Evolutionary conservation across 2,329 filamentous ascomycete genomes (phyloP).

Genomic region (Trichoderma aggressivum): DNA sequence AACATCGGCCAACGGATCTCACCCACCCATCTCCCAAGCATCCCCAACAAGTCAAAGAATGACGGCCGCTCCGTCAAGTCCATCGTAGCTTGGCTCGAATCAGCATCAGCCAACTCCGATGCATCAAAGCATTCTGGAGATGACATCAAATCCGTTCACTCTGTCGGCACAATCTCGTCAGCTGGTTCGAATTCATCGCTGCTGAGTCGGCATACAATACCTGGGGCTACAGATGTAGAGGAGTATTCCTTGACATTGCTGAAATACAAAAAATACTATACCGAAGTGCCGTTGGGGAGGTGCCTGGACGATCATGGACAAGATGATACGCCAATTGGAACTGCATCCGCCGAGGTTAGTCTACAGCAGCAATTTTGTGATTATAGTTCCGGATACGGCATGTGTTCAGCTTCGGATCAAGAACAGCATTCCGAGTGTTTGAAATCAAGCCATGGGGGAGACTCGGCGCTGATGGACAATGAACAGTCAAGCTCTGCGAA

Average conservation of each 20-base stretch:
- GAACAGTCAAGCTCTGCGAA: not conserved
- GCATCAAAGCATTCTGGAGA: not conserved
- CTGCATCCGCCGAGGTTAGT: not conserved
- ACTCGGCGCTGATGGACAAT: not conserved
- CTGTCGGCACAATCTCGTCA: slow-evolving; percentile 11
- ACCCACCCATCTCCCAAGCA: not conserved
- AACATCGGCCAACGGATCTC: slow-evolving; percentile 26
- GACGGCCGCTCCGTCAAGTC: slow-evolving; percentile 29
- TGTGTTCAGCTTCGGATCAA: not conserved
- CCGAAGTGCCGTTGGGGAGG: slow-evolving; percentile 29
- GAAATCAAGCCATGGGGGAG: no score
- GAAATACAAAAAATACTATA: slow-evolving; percentile 34
- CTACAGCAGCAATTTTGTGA: not conserved
- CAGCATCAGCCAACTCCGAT: slow-evolving; percentile 16
- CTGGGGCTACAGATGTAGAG: slow-evolving; percentile 24
- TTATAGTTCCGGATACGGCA: not conserved
- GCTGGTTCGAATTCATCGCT: slow-evolving; percentile 3
- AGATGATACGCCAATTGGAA: not conserved
- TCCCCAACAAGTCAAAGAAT: not conserved
- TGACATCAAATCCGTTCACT: slow-evolving; percentile 5
- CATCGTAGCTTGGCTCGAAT: slow-evolving; percentile 34
- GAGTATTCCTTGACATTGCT: slow-evolving; percentile 34
- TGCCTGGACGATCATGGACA: slow-evolving; percentile 27
- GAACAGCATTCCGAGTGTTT: not conserved
- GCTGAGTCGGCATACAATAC: slow-evolving; percentile 3